Evolutionary conservation across 768 basidiomycete species (phyloP).

Genomic region (Pulveroboletus sp.): DNA sequence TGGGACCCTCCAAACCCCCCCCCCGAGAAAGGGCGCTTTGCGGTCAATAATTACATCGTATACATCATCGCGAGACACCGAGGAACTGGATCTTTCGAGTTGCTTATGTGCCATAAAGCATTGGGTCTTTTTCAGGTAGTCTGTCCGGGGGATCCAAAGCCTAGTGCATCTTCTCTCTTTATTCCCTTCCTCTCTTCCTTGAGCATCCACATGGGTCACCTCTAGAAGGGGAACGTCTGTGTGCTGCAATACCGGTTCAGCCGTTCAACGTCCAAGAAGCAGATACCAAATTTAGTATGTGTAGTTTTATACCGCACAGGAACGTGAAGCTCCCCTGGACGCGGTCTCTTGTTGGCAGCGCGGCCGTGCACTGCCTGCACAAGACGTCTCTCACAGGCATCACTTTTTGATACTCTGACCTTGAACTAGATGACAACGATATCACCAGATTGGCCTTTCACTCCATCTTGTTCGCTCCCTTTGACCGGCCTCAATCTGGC

Average conservation of each 20-base stretch:
- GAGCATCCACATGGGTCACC: background rate
- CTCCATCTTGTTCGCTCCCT: too few species aligned
- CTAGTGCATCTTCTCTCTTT: background rate
- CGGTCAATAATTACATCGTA: background rate
- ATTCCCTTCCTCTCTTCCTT: too few species aligned
- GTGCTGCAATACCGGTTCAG: background rate
- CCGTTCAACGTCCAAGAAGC: background rate
- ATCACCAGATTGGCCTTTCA: too few species aligned
- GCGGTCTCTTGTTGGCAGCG: too few species aligned
- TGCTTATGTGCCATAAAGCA: background rate
- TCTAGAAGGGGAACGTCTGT: background rate
- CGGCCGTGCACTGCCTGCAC: too few species aligned
- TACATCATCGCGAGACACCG: background rate
- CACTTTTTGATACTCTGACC: too few species aligned
- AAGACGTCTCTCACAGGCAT: too few species aligned
- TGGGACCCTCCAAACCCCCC: background rate
- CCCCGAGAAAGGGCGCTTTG: background rate
- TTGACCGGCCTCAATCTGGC: too few species aligned
- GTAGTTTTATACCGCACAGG: slow-evolving; percentile 9
- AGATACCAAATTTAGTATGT: slow-evolving; percentile 26
- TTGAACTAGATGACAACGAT: too few species aligned
- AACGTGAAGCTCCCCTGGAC: too few species aligned
- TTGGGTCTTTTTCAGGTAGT: background rate
- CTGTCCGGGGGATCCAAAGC: background rate
- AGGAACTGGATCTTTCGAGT: background rate